phyloP scores from a whole-genome alignment of 805 yeast species.

The Starmerella riodocensis region DNA sequence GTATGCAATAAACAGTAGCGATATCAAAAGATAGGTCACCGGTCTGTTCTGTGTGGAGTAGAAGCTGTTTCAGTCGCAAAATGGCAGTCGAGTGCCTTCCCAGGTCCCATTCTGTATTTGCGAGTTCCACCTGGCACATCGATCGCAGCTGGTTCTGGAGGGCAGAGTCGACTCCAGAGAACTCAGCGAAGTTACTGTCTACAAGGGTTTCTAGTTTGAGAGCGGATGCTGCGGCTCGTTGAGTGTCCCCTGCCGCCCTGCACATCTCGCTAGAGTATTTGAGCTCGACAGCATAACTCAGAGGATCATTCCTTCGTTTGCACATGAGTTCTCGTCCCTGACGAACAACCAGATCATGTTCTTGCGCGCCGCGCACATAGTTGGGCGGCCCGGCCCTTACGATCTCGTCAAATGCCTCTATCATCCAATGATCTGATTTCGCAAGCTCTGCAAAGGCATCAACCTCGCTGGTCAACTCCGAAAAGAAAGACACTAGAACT shows the following conservation, averaged over 20 bases:
- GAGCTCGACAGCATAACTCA: slow-evolving; percentile 9
- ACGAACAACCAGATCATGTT: not conserved
- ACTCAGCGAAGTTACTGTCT: not conserved
- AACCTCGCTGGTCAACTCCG: no score
- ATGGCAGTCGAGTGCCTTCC: slow-evolving; percentile 47
- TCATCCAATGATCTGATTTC: no score
- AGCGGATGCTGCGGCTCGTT: slow-evolving; percentile 20
- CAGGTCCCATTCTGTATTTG: slow-evolving; percentile 53
- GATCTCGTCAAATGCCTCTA: not conserved
- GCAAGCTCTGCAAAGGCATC: no score
- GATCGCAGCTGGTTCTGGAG: not conserved
- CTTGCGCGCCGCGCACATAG: not conserved
- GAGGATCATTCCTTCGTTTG: slow-evolving; percentile 12
- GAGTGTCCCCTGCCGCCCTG: slow-evolving; percentile 17
- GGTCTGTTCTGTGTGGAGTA: not conserved
- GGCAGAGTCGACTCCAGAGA: not conserved
- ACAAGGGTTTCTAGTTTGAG: slow-evolving; percentile 18
- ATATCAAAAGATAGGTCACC: not conserved
- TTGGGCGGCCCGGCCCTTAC: not conserved
- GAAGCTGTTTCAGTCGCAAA: slow-evolving; percentile 20
- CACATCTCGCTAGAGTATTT: slow-evolving; percentile 11
- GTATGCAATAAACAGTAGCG: slow-evolving; percentile 12
- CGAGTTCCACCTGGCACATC: slow-evolving; percentile 32
- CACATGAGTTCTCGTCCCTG: slow-evolving; percentile 23
- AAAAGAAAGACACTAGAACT: no score